Conservation (phyloP, 1,139 yeast genomes). For the Pichia sp. region DNA sequence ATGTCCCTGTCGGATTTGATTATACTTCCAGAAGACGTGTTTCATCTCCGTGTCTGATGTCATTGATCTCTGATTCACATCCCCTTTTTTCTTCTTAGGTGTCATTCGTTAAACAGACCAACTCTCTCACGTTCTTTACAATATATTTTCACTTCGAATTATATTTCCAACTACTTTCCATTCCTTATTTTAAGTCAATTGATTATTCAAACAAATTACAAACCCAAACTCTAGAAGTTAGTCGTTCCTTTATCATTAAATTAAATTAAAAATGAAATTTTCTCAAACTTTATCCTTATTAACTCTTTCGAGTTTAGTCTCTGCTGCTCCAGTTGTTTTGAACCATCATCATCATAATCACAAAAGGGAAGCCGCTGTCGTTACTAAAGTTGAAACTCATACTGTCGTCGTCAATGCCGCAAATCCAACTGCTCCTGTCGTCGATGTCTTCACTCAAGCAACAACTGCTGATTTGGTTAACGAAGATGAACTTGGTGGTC, state of each 20-base stretch:
- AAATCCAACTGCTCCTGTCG: constrained; percentile 37
- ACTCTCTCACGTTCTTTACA: constrained; percentile 12
- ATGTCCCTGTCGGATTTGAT: too few species aligned
- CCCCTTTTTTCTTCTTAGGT: background rate
- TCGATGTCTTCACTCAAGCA: constrained; percentile 47
- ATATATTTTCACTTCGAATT: background rate
- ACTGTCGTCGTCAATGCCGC: constrained; percentile 40
- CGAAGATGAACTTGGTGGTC: too few species aligned
- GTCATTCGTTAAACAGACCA: background rate
- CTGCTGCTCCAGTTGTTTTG: constrained; percentile 43
- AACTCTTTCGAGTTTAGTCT: constrained; percentile 29
- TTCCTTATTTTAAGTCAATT: constrained; percentile 8
- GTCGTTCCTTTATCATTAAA: too few species aligned
- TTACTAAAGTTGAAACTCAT: constrained; percentile 40
- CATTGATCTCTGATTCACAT: too few species aligned
- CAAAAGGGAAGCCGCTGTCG: constrained; percentile 56
- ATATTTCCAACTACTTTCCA: constrained; percentile 10
- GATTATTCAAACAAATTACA: background rate
- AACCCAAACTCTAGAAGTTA: too few species aligned
- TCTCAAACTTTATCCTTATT: constrained; percentile 22
- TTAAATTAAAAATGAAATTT: constrained; percentile 23
- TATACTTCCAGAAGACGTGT: too few species aligned
- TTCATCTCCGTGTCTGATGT: too few species aligned
- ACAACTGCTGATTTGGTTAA: constrained; percentile 18
- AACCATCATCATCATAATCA: constrained; percentile 48